Evolutionary conservation across 2,329 filamentous ascomycete genomes (phyloP).

Genomic region (Nemania bipapillata): DNA sequence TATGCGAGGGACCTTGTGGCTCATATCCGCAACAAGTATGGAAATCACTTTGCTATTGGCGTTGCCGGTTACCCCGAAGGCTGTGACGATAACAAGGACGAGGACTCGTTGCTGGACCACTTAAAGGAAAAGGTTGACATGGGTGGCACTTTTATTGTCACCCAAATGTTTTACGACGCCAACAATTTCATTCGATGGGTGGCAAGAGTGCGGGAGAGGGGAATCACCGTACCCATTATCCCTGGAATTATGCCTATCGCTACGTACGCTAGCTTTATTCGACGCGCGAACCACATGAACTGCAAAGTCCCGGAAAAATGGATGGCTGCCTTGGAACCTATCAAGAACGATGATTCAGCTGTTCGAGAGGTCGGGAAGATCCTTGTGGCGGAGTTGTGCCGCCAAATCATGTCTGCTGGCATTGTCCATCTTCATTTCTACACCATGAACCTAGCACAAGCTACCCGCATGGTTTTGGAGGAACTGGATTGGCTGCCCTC

Average conservation of each 20-base stretch:
- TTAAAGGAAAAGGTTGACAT: slow-evolving; percentile 97
- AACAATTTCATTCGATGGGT: slow-evolving; percentile 96
- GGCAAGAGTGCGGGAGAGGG: slow-evolving; percentile 81
- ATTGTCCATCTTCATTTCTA: slow-evolving; percentile 96
- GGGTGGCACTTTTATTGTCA: slow-evolving; percentile 92
- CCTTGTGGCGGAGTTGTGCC: slow-evolving; percentile 89
- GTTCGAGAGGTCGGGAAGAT: slow-evolving; percentile 90
- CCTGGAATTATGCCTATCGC: slow-evolving; percentile 95
- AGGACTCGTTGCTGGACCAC: slow-evolving; percentile 86
- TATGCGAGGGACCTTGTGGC: slow-evolving; percentile 88
- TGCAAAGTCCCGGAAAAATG: slow-evolving; percentile 83
- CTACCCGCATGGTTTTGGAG: slow-evolving; percentile 92
- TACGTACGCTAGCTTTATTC: slow-evolving; percentile 91
- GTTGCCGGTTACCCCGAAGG: slow-evolving; percentile 97
- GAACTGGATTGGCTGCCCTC: slow-evolving; percentile 86
- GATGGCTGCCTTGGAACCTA: slow-evolving; percentile 83
- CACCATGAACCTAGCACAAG: slow-evolving; percentile 97
- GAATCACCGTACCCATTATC: slow-evolving; percentile 84
- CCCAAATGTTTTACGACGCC: slow-evolving; percentile 99
- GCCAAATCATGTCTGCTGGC: slow-evolving; percentile 81
- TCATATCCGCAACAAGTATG: slow-evolving; percentile 81
- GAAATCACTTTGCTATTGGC: slow-evolving; percentile 94
- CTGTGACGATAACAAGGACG: slow-evolving; percentile 89
- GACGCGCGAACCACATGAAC: slow-evolving; percentile 90
- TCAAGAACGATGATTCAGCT: slow-evolving; percentile 95